Evolutionary conservation across 768 basidiomycete genomes (phyloP), one percentile per base, ranked within the genome.

Genomic region (Royoungia palumana): DNA sequence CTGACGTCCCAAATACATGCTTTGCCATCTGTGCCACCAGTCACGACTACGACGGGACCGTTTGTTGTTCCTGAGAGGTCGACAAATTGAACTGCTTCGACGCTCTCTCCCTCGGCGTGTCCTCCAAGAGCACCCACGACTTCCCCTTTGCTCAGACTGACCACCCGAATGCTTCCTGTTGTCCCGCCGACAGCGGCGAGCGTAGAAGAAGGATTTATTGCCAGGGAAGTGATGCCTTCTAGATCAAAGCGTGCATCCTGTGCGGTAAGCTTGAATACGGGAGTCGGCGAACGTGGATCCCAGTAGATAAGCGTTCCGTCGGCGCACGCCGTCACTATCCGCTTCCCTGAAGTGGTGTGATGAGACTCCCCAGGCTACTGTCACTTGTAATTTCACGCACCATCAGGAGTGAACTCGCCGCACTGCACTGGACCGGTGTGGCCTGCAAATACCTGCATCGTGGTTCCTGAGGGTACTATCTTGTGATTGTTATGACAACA

Each of bases 371-470:
- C 47, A 30, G 14, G 21, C 36, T 34, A n/a, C 6, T 4, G 10
- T 25, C 20, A 22, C 6, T 20, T 9, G 17, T 16, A 8, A 8
- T 24, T 17, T 17, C 13, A 53, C 60, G 46, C 60, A 83, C 90
- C 94, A 66, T 94, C 90, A 11, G 94, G 91, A 0, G 92, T 94
- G 70, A 95, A 98, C 56, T 85, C 79, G 39, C 95, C 94, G 51
- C 87, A 87, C 40, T 89, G 85, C 5, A 93, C 85, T 6, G 93
- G 70, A 6, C 86, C 81, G 0, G 82, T 83, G 68, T 99, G 96
- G 0, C 92, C 92, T 2, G 90, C 87, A 58, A 98, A 91, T 8
- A 98, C 94, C 62, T 94, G 89, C 88, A 99, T 94, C 44, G 86
- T 94, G 55, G 82, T 88, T 36, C 96, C 96, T 6, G 87, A 89